phyloP scores from a whole-genome alignment of 805 yeast species.

The Saturnispora besseyi region DNA sequence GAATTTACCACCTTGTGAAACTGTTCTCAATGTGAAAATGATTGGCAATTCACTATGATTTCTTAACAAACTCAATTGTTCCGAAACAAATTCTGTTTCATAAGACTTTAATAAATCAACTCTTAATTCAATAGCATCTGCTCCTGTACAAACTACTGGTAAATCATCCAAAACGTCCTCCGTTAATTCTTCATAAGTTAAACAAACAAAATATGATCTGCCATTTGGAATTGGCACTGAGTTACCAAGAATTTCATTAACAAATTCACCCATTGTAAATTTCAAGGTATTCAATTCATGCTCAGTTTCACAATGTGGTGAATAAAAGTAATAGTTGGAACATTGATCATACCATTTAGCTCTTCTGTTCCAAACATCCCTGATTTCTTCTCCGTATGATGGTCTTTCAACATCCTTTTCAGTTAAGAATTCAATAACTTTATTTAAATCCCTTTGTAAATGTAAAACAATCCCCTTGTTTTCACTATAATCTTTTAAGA shows the following conservation, averaged over 20 bases:
- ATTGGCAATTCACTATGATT: constrained; percentile 61
- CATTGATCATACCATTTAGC: constrained; percentile 71
- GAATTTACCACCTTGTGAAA: constrained; percentile 74
- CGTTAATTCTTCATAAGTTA: constrained; percentile 57
- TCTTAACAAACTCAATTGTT: constrained; percentile 65
- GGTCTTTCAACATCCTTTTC: constrained; percentile 79
- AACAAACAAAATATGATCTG: constrained; percentile 62
- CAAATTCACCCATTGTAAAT: constrained; percentile 48
- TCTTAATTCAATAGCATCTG: constrained; percentile 75
- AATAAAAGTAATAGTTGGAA: constrained; percentile 68
- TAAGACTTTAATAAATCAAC: constrained; percentile 57
- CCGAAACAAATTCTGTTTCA: constrained; percentile 50
- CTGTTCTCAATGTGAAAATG: constrained; percentile 70
- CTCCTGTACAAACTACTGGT: constrained; percentile 52
- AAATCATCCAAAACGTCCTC: constrained; percentile 32
- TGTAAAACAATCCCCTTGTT: constrained; percentile 81
- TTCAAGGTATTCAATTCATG: constrained; percentile 49
- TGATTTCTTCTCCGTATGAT: constrained; percentile 70
- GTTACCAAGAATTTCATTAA: constrained; percentile 55
- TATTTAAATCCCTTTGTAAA: constrained; percentile 77
- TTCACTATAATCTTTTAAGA: constrained; percentile 45
- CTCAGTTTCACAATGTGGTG: constrained; percentile 56
- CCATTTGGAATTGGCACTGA: constrained; percentile 31
- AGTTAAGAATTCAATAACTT: constrained; percentile 65
- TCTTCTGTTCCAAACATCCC: constrained; percentile 77